Base-by-base conservation (phyloP, 192 early-diverging fungal species). In the Backusella liffmaniae region DNA sequence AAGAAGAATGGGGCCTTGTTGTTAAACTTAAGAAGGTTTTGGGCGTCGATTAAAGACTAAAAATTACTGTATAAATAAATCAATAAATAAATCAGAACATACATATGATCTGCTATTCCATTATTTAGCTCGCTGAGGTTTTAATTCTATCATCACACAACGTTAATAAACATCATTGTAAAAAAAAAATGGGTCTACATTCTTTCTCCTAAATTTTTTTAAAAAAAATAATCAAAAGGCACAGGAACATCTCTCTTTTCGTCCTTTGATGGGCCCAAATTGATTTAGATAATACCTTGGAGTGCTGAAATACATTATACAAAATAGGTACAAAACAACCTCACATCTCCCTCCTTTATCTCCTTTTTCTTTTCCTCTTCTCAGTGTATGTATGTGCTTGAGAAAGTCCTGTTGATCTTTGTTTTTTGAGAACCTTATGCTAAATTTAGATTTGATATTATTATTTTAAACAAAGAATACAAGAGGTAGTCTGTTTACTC, bases 1-100 rank as follows among this genome's bases (percentile, higher is more conserved):
- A 93, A 86, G 96, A 96, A 21, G 95, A 97, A 35, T 97, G 96
- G 96, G 83, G 72, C 26, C 81, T 95, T 34, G 83, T 97, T 16
- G 81, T 93, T 70, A 90, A 90, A 84, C 86, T 97, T 70, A 98
- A 97, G 86, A 91, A 88, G 76, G 30, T 88, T 7, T 79, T 83
- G 73, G 70, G 70, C 72, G 75, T 81, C 36, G 76, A 81, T 29
- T 81, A 81, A 71, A 29, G 46, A 29, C 56, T 29, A 62, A 62
- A 53, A 53, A 53, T 21, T 53, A 53, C 7, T 62, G 56, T 62
- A 62, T 23, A 62, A 62, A 62, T 62, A 62, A 62, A 62, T 13
- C 9, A 62, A 62, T 62, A 10, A 56, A 53, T 21, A 53, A 62
- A 23, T 29, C 26, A 62, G 18, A 62, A 30, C 56, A 62, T 29